These are phyloP conservation scores for Nectriaceae sp. DNA, from an alignment of 2,329 filamentous ascomycete species.

Conservation along the genomic window DNA sequence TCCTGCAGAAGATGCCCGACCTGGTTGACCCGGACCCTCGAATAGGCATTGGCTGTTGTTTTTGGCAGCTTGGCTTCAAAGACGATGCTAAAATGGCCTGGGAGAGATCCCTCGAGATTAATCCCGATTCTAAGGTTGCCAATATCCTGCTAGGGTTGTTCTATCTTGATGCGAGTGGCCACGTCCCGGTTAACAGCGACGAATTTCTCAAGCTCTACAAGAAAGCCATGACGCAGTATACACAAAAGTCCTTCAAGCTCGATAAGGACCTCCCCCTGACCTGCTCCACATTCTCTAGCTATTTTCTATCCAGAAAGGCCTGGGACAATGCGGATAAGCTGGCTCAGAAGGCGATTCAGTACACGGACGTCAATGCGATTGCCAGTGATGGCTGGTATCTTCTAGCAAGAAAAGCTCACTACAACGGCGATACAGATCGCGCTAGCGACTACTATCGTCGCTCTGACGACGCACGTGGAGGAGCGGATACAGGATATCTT, in stretches of 20 bases:
- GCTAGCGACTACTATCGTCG: conserved; percentile 86
- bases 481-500: conserved; percentile 85
- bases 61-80: conserved; percentile 95
- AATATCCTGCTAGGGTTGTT: conserved; percentile 89
- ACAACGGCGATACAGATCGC: conserved; percentile 70
- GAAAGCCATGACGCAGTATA: conserved; percentile 92
- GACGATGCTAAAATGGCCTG: conserved; percentile 89
- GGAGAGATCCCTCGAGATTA: conserved; percentile 82
- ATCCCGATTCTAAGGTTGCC: conserved; percentile 81
- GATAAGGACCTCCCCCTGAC: conserved; percentile 90
- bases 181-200: conserved; percentile 79
- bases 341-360: conserved; percentile 90
- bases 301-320: conserved; percentile 83
- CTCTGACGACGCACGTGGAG: conserved; percentile 89
- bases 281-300: conserved; percentile 85
- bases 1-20: conserved; percentile 81
- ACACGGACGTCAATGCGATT: conserved; percentile 94
- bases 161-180: conserved; percentile 83
- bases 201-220: conserved; percentile 86
- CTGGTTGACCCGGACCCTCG: conserved; percentile 91
- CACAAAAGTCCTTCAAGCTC: conserved; percentile 88
- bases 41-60: conserved; percentile 93
- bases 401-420: conserved; percentile 88
- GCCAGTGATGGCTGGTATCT: conserved; percentile 98
- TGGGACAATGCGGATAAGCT: conserved; percentile 82